Conservation (phyloP, 345 rosid genomes). For the Linum lewisii region DNA sequence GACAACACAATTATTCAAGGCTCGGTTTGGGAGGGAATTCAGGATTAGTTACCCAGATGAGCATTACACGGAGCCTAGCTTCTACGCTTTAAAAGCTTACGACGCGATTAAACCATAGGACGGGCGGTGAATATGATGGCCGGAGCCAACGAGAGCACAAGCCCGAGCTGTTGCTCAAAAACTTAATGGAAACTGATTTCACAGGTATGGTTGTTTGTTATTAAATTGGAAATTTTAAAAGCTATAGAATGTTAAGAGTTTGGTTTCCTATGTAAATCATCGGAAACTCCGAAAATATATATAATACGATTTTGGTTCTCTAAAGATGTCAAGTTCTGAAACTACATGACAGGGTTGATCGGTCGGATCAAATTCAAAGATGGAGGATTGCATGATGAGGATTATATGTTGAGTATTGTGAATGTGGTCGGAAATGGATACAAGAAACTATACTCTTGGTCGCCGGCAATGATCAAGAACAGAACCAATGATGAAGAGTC, state of each 20-base stretch:
- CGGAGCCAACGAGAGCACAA: not conserved
- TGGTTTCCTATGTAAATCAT: too few species aligned
- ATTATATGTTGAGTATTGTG: constrained; percentile 18
- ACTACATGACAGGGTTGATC: too few species aligned
- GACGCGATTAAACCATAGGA: constrained; percentile 26
- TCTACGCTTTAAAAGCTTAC: constrained; percentile 29
- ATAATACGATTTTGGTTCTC: too few species aligned
- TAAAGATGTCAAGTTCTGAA: too few species aligned
- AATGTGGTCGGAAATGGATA: constrained; percentile 34
- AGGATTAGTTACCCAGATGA: constrained; percentile 18
- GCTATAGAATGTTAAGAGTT: too few species aligned
- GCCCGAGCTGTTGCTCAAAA: constrained; percentile 16
- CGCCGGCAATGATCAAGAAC: not conserved
- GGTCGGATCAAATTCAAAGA: constrained; percentile 26
- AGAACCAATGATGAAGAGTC: not conserved
- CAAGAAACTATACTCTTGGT: constrained; percentile 38
- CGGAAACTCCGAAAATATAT: too few species aligned
- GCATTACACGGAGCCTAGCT: constrained; percentile 25
- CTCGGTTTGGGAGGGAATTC: constrained; percentile 18
- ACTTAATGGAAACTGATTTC: constrained; percentile 20
- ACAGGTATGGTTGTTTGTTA: too few species aligned
- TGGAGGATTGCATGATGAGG: constrained; percentile 4
- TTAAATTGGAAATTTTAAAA: too few species aligned
- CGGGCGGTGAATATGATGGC: constrained; percentile 10
- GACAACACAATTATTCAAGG: constrained; percentile 21